phyloP scores from a whole-genome alignment of 2,329 filamentous ascomycete genomes.

The Corynespora cassiicola region DNA sequence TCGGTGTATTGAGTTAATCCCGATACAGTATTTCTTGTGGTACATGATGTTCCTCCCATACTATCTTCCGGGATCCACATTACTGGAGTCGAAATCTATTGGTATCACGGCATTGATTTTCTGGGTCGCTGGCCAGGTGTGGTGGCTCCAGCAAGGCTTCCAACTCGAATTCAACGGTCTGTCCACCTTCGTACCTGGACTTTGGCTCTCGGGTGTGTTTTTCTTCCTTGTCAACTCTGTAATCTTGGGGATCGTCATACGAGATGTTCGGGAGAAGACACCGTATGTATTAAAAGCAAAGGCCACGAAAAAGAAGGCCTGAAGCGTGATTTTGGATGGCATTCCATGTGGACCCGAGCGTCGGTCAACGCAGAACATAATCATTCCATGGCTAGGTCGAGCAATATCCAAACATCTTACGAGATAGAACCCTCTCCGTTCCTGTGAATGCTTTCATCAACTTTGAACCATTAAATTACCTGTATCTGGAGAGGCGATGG shows the following conservation, averaged over 20 bases:
- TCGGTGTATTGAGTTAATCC: background rate
- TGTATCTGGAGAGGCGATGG: too few relatives aligned
- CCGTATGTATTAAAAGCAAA: background rate
- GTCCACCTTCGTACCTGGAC: slow-evolving; percentile 83
- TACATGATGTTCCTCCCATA: slow-evolving; percentile 93
- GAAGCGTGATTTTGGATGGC: too few relatives aligned
- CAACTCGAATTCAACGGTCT: slow-evolving; percentile 67
- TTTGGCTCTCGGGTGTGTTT: slow-evolving; percentile 75
- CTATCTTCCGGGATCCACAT: slow-evolving; percentile 81
- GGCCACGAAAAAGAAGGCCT: slow-evolving; percentile 2
- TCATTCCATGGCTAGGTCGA: too few relatives aligned
- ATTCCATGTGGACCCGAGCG: too few relatives aligned
- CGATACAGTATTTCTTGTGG: slow-evolving; percentile 89
- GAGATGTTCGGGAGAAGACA: slow-evolving; percentile 56
- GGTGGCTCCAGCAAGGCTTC: slow-evolving; percentile 59
- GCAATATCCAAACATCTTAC: too few relatives aligned
- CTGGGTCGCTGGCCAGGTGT: slow-evolving; percentile 77
- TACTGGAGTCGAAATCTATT: slow-evolving; percentile 65
- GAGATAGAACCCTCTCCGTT: too few relatives aligned
- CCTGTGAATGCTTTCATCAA: too few relatives aligned
- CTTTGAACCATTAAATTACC: too few relatives aligned
- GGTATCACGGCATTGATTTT: slow-evolving; percentile 71
- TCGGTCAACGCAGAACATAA: too few relatives aligned
- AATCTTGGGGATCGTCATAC: slow-evolving; percentile 81
- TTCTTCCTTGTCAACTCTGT: slow-evolving; percentile 91